Evolutionary conservation across 1,139 yeast species (phyloP).

Genomic region (Pichia sp.): DNA sequence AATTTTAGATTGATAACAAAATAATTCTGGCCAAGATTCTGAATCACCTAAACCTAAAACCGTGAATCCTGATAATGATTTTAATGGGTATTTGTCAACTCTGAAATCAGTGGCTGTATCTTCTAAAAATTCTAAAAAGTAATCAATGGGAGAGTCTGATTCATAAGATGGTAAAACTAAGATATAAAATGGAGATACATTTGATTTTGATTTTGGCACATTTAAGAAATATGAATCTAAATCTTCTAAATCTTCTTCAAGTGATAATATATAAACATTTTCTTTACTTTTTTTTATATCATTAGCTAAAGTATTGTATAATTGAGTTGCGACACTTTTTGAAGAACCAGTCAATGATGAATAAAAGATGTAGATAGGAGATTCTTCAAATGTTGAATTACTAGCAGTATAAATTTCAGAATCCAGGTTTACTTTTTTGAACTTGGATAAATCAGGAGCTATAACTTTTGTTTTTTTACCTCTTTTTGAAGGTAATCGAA

Average conservation of each 20-base stretch:
- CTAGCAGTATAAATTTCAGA: conserved; percentile 30
- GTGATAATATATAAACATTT: conserved; percentile 53
- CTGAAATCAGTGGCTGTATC: conserved; percentile 84
- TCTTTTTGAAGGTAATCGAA: not conserved
- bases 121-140: conserved; percentile 68
- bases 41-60: conserved; percentile 85
- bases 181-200: conserved; percentile 49
- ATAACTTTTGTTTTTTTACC: conserved; percentile 8
- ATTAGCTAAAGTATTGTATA: conserved; percentile 34
- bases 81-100: conserved; percentile 72
- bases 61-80: conserved; percentile 64
- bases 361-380: conserved; percentile 61
- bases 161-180: conserved; percentile 86
- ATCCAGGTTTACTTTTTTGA: conserved; percentile 1
- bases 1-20: conserved; percentile 76
- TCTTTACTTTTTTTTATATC: conserved; percentile 27
- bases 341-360: conserved; percentile 84
- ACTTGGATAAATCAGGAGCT: conserved; percentile 4
- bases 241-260: conserved; percentile 80
- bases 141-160: conserved; percentile 87
- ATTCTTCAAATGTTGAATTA: conserved; percentile 33
- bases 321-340: conserved; percentile 54
- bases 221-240: conserved; percentile 74
- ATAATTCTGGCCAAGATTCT: conserved; percentile 80
- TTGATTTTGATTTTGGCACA: conserved; percentile 39